Evolutionary conservation across 2,329 filamentous ascomycete species (phyloP).

Genomic region (Dendryphion nanum): DNA sequence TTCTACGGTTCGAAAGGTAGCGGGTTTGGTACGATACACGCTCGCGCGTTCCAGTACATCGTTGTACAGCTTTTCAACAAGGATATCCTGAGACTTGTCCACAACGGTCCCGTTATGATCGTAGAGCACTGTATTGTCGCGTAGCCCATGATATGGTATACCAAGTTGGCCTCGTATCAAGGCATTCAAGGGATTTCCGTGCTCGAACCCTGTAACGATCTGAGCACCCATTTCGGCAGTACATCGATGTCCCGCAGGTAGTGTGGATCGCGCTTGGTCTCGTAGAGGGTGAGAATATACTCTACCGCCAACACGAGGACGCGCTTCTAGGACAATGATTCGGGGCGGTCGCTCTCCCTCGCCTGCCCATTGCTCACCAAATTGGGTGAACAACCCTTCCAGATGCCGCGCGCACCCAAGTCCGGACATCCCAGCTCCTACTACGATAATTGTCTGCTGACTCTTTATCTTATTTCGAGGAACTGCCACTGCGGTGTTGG

Average conservation of each 20-base stretch:
- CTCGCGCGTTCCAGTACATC: slow-evolving; percentile 91
- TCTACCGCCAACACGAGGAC: slow-evolving; percentile 82
- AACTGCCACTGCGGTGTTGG: slow-evolving; percentile 41
- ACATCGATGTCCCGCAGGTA: slow-evolving; percentile 58
- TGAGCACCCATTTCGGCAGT: slow-evolving; percentile 98
- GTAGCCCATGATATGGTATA: slow-evolving; percentile 79
- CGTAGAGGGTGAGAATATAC: slow-evolving; percentile 80
- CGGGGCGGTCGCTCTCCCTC: slow-evolving; percentile 67
- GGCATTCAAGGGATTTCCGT: slow-evolving; percentile 89
- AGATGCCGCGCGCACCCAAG: slow-evolving; percentile 89
- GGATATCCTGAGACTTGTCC: slow-evolving; percentile 71
- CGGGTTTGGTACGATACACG: slow-evolving; percentile 78
- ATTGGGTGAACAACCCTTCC: slow-evolving; percentile 80
- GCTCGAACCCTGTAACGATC: slow-evolving; percentile 95
- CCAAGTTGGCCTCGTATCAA: slow-evolving; percentile 88
- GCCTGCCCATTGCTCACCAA: slow-evolving; percentile 65
- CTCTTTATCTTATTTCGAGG: slow-evolving; percentile 45
- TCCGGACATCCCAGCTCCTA: slow-evolving; percentile 93
- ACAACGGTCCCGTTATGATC: slow-evolving; percentile 78
- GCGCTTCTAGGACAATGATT: slow-evolving; percentile 81
- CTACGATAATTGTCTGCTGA: slow-evolving; percentile 75
- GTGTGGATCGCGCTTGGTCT: slow-evolving; percentile 56
- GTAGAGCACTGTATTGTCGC: slow-evolving; percentile 81
- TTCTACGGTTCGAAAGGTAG: slow-evolving; percentile 69
- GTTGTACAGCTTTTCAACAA: slow-evolving; percentile 91